Evolutionary conservation across 2,329 filamentous ascomycete genomes (phyloP), one percentile per base, ranked within the genome.

Genomic region (Emmonsiellopsis sp.): DNA sequence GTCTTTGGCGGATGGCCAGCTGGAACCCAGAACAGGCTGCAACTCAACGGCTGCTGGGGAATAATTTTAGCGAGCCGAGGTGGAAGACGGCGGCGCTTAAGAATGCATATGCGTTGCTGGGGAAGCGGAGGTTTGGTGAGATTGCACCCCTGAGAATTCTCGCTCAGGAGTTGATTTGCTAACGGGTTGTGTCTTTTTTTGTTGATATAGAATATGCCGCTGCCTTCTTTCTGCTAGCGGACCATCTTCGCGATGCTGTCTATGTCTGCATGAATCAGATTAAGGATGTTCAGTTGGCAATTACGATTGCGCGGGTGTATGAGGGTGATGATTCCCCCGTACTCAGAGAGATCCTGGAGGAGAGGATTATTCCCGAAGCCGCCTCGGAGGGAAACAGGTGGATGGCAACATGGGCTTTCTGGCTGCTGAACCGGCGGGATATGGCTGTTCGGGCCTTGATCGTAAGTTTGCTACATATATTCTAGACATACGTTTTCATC

Each of bases 321-420:
- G 89, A 92, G 63, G 90, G 90, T 3, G 91, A 96, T 55, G 78
- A 84, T 20, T 87, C 89, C 0, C 83, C 84, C 0, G 81, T 93
- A 0, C 68, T 97, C 2, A 79, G 78, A 30, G 82, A 81, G 54
- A 77, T 98, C 7, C 75, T 98, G 1, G 82, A 88, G 62, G 87
- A 95, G 9, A 87, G 86, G 56, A 81, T 97, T 1, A 76, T 97
- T 0, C 81, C 84, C 0, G 73, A 87, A 57, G 93, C 93, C 15
- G 83, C 87, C 0, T 79, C 83, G 41, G 84, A 92, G 58, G 89
- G 89, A 2, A 92, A 98, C 65, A 80, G 92, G 54, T 98, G 93
- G 92, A 81, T 95, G 55, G 88, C 91, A 9, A 93, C 87, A 0
- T 98, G 93, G 93, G 88, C 89, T 2, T 95, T 95, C 66, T 95